Evolutionary conservation across 208 protist species (phyloP).

Genomic region (Trichomonas vaginalis): DNA sequence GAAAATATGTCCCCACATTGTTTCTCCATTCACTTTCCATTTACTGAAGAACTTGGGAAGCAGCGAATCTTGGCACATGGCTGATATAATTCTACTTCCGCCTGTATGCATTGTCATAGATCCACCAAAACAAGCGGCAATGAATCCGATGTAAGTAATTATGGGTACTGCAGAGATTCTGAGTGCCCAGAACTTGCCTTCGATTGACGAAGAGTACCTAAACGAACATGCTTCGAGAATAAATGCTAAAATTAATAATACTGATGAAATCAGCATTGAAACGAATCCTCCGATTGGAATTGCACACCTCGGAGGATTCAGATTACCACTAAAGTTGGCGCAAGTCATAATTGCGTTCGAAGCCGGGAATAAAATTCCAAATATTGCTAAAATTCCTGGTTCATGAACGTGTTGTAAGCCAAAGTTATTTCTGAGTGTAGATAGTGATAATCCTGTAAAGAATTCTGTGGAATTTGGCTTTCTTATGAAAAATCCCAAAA

Average conservation of each 20-base stretch:
- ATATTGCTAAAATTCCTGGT: background rate
- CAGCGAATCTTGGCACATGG: background rate
- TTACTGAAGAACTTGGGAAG: background rate
- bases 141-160: background rate
- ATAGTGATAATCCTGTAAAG: background rate
- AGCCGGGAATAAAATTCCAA: background rate
- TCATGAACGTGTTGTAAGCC: background rate
- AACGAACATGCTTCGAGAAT: background rate
- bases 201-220: background rate
- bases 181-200: background rate
- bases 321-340: conserved; percentile 1
- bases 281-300: background rate
- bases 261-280: background rate
- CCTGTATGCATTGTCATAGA: background rate
- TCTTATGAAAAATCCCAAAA: background rate
- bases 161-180: background rate
- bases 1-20: background rate
- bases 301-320: background rate
- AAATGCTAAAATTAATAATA: background rate
- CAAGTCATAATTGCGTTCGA: conserved; percentile 6
- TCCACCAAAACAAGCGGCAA: background rate
- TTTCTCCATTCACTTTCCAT: background rate
- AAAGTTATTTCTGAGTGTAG: background rate
- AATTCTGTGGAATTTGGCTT: background rate
- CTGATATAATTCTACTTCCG: background rate